phyloP scores from a whole-genome alignment of 2,329 filamentous ascomycete species.

The Botrytis fabae region DNA sequence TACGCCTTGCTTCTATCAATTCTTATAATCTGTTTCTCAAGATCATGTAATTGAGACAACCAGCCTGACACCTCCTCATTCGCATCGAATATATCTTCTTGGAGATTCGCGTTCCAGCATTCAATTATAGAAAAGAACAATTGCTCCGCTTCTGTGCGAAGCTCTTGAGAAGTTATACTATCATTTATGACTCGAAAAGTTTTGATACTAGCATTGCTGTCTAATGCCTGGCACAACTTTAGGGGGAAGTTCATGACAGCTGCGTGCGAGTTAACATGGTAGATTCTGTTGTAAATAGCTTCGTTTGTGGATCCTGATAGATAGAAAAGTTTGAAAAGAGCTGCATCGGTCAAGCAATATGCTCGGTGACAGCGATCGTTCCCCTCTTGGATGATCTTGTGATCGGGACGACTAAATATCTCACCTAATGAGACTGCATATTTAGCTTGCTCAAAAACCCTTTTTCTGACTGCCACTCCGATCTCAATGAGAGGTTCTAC shows the following conservation, averaged over 20 bases:
- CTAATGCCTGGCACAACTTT: not conserved
- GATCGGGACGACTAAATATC: too few species aligned
- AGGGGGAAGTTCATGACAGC: not conserved
- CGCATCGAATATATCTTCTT: not conserved
- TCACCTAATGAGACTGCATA: not conserved
- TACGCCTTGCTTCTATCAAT: not conserved
- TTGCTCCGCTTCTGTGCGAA: not conserved
- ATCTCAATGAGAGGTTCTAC: not conserved
- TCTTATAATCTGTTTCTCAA: not conserved
- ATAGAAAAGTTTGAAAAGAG: not conserved
- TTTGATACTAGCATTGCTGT: not conserved
- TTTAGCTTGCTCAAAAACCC: not conserved
- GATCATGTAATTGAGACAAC: too few species aligned
- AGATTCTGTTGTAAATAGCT: not conserved
- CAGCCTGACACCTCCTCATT: not conserved
- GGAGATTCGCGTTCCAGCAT: rapidly evolving
- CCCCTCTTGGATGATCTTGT: not conserved
- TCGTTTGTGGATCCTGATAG: not conserved
- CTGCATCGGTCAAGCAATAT: not conserved
- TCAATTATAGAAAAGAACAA: rapidly evolving
- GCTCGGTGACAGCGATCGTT: not conserved
- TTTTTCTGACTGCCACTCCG: not conserved
- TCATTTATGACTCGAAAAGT: not conserved
- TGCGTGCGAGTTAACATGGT: not conserved
- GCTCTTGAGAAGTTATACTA: not conserved